A percentile compares a stretch with the other conserved stretches of the same genome.
These are phyloP conservation scores for Aspergillus japonicus DNA, from an alignment of 2,329 filamentous ascomycete species.

Conservation along the genomic window DNA sequence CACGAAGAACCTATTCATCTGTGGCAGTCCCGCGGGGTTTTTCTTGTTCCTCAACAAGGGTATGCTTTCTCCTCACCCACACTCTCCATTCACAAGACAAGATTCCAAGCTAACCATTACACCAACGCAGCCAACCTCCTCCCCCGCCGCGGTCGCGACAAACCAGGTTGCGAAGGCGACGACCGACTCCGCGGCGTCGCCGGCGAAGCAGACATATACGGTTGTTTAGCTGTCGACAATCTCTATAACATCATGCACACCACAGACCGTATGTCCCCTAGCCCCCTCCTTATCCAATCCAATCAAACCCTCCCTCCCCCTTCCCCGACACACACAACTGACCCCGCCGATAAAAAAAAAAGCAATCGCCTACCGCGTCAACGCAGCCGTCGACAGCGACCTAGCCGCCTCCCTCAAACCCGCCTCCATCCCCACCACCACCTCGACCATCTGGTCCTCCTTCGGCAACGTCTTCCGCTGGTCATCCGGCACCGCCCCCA, in stretches of 20 bases:
- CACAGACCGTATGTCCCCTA: constrained; percentile 54
- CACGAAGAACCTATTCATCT: constrained; percentile 83
- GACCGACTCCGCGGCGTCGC: constrained; percentile 64
- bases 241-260: constrained; percentile 88
- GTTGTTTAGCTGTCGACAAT: constrained; percentile 91
- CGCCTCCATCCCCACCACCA: constrained; percentile 74
- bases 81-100: constrained; percentile 28
- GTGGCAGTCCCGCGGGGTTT: constrained; percentile 87
- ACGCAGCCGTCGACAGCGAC: constrained; percentile 78
- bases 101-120: constrained; percentile 23
- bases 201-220: constrained; percentile 77
- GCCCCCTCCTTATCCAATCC: not conserved
- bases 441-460: constrained; percentile 63
- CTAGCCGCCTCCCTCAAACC: constrained; percentile 76
- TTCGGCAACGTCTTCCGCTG: constrained; percentile 63
- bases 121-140: constrained; percentile 56
- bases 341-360: no score
- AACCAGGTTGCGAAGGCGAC: constrained; percentile 68
- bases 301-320: constrained; percentile 48
- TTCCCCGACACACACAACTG: not conserved
- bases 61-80: constrained; percentile 13
- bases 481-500: constrained; percentile 53
- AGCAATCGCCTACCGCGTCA: constrained; percentile 86
- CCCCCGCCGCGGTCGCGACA: constrained; percentile 72
- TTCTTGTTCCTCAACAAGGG: constrained; percentile 80